phyloP scores from a whole-genome alignment of 139 green algal species.

The Auxenochlorella pyrenoidosa region DNA sequence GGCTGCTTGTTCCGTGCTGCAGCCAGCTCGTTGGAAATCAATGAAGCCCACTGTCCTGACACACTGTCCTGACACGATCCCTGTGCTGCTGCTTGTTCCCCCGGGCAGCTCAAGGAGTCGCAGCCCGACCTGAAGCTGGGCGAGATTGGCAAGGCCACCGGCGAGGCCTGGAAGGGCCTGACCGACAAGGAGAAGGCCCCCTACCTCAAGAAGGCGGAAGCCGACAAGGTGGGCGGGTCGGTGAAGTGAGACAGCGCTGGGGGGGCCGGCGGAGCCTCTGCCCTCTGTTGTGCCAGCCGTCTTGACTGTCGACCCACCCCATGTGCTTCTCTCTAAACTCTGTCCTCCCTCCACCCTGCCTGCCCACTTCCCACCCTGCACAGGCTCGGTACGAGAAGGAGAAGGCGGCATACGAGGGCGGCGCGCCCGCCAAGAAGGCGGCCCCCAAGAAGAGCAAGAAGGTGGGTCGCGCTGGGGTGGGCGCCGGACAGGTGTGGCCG shows the following conservation, averaged over 20 bases:
- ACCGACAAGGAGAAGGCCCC: conserved; percentile 40
- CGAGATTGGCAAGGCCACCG: conserved; percentile 46
- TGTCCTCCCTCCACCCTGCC: not conserved
- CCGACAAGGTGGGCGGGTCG: conserved; percentile 32
- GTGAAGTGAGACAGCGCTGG: too few species aligned
- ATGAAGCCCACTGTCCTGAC: too few species aligned
- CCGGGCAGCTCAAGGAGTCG: conserved; percentile 22
- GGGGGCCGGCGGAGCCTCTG: too few species aligned
- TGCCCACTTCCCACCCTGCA: not conserved
- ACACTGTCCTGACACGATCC: too few species aligned
- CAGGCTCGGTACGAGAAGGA: conserved; percentile 47
- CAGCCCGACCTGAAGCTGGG: conserved; percentile 26
- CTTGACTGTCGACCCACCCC: not conserved
- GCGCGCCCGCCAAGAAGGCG: not conserved
- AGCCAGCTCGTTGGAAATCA: too few species aligned
- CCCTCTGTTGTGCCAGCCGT: not conserved
- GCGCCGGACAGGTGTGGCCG: too few species aligned
- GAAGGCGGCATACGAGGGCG: conserved; percentile 31
- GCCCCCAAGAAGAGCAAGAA: not conserved
- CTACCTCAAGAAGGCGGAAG: conserved; percentile 43
- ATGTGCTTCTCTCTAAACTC: not conserved
- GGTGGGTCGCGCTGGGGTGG: too few species aligned
- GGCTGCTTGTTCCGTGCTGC: too few species aligned
- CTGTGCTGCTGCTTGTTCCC: not conserved
- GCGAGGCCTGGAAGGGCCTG: conserved; percentile 42